A percentile compares a stretch with the other conserved stretches of the same genome.
Conservation (phyloP, 176 grass and related monocot species). For the Dactylis glomerata region DNA sequence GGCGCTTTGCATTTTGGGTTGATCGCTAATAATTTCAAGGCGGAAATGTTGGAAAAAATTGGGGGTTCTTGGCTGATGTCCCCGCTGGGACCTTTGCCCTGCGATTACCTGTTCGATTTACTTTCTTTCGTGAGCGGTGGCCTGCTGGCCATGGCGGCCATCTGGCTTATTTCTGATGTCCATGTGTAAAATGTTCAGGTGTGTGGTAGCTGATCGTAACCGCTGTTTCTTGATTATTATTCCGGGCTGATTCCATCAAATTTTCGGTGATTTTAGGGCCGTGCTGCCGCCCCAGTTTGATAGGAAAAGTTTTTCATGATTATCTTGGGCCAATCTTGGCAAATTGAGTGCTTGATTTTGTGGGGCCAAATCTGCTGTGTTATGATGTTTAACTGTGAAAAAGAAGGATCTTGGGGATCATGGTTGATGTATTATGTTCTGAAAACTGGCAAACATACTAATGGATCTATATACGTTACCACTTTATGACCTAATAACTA, state of each 20-base stretch:
- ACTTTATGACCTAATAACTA: background rate
- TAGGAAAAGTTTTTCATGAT: background rate
- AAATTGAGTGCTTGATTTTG: conserved; percentile 21
- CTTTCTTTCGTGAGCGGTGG: background rate
- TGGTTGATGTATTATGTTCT: background rate
- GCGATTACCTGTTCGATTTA: conserved; percentile 3
- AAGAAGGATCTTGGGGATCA: background rate
- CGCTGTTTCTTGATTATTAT: background rate
- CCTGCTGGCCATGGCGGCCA: no score
- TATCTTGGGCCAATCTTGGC: background rate
- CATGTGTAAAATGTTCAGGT: background rate
- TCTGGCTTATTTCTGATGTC: background rate
- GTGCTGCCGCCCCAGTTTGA: background rate
- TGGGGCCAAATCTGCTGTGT: conserved; percentile 16
- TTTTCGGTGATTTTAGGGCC: background rate
- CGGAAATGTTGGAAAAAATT: background rate
- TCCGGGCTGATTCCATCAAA: background rate
- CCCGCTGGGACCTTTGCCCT: background rate
- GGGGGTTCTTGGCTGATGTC: conserved; percentile 5
- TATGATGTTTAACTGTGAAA: background rate
- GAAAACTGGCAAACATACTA: background rate
- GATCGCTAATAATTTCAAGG: background rate
- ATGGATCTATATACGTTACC: background rate
- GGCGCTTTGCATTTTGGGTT: background rate
- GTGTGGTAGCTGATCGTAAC: background rate